A percentile compares a stretch with the other conserved stretches of the same genome.
Conservation (phyloP, 305 asterid species). For the Ajuga reptans region DNA sequence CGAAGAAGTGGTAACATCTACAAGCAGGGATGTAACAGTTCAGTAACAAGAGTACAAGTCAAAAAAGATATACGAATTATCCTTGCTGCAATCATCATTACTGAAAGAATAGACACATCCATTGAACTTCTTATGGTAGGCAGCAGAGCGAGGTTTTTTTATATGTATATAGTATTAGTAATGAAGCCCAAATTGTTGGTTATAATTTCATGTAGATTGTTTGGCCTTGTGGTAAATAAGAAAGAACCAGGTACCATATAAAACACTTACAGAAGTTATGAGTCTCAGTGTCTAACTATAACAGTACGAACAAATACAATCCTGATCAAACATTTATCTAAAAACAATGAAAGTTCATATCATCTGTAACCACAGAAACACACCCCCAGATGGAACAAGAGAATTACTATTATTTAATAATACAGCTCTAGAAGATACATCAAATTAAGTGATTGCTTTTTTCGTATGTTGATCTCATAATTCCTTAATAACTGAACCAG, state of each 20-base stretch:
- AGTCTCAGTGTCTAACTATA: background rate
- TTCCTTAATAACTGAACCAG: background rate
- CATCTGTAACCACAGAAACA: background rate
- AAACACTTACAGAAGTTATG: background rate
- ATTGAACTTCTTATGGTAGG: background rate
- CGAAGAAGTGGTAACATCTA: constrained; percentile 59
- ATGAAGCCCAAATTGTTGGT: background rate
- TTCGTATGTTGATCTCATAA: background rate
- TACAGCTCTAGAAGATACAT: background rate
- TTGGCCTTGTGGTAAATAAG: background rate
- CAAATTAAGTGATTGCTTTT: background rate
- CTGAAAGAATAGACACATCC: background rate
- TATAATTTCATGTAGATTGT: background rate
- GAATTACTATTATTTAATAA: background rate
- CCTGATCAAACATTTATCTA: background rate
- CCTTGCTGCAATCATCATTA: background rate
- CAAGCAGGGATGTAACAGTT: constrained; percentile 20
- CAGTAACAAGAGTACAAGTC: constrained; percentile 10
- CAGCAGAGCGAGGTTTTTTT: background rate
- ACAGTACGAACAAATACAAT: background rate
- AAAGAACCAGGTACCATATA: background rate
- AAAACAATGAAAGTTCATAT: background rate
- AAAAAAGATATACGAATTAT: background rate
- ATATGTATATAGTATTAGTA: background rate
- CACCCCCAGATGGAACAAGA: background rate